Conservation (phyloP, 257 asterid genomes). For the Fraxinus pennsylvanica region DNA sequence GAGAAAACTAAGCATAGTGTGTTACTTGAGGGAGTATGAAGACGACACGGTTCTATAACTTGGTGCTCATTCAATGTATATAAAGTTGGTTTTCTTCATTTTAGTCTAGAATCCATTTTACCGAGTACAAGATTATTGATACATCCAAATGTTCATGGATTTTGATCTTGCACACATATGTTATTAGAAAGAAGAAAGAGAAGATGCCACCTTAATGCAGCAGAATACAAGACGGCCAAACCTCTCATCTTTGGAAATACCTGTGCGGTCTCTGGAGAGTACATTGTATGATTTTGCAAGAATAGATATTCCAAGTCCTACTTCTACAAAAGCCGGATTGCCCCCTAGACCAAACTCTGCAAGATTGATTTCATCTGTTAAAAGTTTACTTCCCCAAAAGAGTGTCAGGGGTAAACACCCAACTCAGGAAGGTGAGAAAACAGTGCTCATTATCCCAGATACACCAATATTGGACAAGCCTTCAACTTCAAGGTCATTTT, state of each 20-base stretch:
- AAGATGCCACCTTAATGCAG: constrained; percentile 64
- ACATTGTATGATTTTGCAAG: constrained; percentile 56
- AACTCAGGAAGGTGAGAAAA: constrained; percentile 68
- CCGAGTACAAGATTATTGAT: constrained; percentile 28
- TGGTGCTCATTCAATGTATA: neutral
- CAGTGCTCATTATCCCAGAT: constrained; percentile 71
- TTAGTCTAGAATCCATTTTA: constrained; percentile 10
- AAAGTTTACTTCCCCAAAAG: constrained; percentile 78
- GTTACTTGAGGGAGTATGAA: neutral
- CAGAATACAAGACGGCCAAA: constrained; percentile 64
- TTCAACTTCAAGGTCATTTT: constrained; percentile 90
- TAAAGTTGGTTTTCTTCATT: neutral
- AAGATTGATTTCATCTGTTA: constrained; percentile 70
- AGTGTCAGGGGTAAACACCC: constrained; percentile 59
- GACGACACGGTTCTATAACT: neutral
- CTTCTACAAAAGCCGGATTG: constrained; percentile 66
- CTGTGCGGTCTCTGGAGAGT: constrained; percentile 63
- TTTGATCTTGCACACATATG: constrained; percentile 23
- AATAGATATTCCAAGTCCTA: constrained; percentile 68
- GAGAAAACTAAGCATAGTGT: neutral
- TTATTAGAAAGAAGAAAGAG: constrained; percentile 35
- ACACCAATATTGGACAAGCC: constrained; percentile 68
- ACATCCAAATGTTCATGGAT: constrained; percentile 48
- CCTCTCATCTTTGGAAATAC: constrained; percentile 79
- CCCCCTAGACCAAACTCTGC: constrained; percentile 94